phyloP scores from a whole-genome alignment of 2,329 filamentous ascomycete species.

The Tolypocladium ovalisporum region DNA sequence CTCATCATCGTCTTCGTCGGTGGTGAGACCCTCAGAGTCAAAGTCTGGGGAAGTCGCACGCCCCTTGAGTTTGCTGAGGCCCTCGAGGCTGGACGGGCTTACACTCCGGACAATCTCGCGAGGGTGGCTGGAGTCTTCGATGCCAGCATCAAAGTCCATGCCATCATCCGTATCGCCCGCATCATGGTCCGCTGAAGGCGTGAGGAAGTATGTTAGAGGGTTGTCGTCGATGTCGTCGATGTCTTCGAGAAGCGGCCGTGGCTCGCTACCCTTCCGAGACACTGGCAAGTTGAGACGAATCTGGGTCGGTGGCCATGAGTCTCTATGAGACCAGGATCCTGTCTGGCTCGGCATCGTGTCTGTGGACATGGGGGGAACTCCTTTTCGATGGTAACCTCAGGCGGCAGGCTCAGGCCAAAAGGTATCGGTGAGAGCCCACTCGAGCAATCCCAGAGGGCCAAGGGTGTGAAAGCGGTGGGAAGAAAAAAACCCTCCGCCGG shows the following conservation, averaged over 20 bases:
- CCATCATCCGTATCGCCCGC: conserved; percentile 29
- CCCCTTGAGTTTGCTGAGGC: conserved; percentile 31
- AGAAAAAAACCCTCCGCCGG: conserved; percentile 1
- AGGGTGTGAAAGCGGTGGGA: background rate
- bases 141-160: conserved; percentile 46
- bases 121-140: conserved; percentile 37
- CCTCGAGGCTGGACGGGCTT: conserved; percentile 44
- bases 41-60: conserved; percentile 24
- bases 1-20: conserved; percentile 35
- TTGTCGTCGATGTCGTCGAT: conserved; percentile 41
- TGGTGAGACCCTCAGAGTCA: conserved; percentile 30
- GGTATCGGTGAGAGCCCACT: background rate
- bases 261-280: conserved; percentile 18
- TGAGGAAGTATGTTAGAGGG: conserved; percentile 46
- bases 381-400: background rate
- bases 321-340: conserved; percentile 23
- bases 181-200: conserved; percentile 32
- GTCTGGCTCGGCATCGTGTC: conserved; percentile 24
- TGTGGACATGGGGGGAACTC: background rate
- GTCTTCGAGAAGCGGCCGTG: conserved; percentile 32
- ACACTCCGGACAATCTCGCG: conserved; percentile 39
- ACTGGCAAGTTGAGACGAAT: conserved; percentile 32
- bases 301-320: conserved; percentile 43
- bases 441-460: background rate
- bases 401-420: background rate